Conservation (phyloP, 352 stramenopile genomes). For the Globisporangium heterothallicum region DNA sequence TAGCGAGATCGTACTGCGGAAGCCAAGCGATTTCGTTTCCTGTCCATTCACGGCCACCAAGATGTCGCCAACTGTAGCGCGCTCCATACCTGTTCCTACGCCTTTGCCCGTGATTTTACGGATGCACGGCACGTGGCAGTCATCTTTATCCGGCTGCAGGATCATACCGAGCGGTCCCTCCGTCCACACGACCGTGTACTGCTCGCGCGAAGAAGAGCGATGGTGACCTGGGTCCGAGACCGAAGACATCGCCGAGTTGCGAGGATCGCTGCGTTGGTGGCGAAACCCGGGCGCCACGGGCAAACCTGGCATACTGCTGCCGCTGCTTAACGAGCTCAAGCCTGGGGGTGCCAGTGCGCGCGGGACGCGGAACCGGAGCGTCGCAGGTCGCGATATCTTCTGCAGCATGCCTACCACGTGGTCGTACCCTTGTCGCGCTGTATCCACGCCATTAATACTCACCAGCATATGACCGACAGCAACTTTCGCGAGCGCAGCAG, state of each 20-base stretch:
- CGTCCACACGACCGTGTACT: constrained; percentile 86
- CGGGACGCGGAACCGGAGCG: constrained; percentile 78
- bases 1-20: constrained; percentile 80
- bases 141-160: constrained; percentile 77
- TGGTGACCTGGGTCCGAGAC: constrained; percentile 32
- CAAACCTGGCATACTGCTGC: constrained; percentile 9
- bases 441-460: constrained; percentile 85
- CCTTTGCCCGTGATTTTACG: constrained; percentile 86
- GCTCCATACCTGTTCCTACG: constrained; percentile 78
- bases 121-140: constrained; percentile 85
- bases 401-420: constrained; percentile 78
- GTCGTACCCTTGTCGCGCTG: constrained; percentile 81
- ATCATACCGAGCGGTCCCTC: constrained; percentile 84
- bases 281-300: constrained; percentile 26
- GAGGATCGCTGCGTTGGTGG: constrained; percentile 15
- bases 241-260: constrained; percentile 26
- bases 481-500: constrained; percentile 72
- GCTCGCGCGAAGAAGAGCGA: constrained; percentile 48
- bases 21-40: constrained; percentile 79
- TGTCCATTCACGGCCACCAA: constrained; percentile 81
- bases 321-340: constrained; percentile 3
- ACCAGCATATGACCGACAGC: constrained; percentile 86
- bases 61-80: constrained; percentile 71
- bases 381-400: constrained; percentile 74
- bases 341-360: constrained; percentile 27